Percentiles rank a stretch among this genome's conserved stretches.
phyloP scores from a whole-genome alignment of 345 rosid genomes.

The Populus simonii region DNA sequence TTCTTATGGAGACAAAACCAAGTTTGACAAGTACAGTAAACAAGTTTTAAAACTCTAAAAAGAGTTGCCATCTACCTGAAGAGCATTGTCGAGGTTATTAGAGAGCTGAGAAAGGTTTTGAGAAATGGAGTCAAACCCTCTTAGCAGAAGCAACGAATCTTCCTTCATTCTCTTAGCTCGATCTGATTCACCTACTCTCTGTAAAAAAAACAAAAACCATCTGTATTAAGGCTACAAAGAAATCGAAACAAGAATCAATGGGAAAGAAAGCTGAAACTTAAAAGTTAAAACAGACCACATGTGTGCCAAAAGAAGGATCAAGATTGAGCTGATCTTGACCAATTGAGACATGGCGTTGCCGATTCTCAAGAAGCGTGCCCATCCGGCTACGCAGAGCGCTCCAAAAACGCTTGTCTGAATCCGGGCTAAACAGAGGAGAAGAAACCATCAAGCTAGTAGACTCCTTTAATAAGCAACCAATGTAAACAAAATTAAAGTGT shows the following conservation, averaged over 20 bases:
- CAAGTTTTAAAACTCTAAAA: neutral
- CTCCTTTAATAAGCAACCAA: slow-evolving; percentile 11
- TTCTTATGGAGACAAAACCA: neutral
- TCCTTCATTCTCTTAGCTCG: slow-evolving; percentile 59
- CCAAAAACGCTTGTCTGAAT: slow-evolving; percentile 56
- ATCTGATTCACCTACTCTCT: slow-evolving; percentile 29
- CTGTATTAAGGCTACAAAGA: neutral
- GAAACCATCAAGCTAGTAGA: slow-evolving; percentile 8
- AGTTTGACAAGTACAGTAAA: neutral
- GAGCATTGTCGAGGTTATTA: slow-evolving; percentile 71
- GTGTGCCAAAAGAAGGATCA: slow-evolving; percentile 12
- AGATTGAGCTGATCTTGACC: slow-evolving; percentile 16
- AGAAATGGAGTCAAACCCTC: slow-evolving; percentile 83
- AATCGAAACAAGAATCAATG: neutral
- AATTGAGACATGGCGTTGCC: slow-evolving; percentile 5
- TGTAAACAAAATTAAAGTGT: neutral
- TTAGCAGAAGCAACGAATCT: slow-evolving; percentile 74
- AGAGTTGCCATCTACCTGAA: slow-evolving; percentile 49
- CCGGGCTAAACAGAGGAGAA: slow-evolving; percentile 38
- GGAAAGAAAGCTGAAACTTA: neutral
- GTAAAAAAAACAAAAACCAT: neutral
- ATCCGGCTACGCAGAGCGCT: slow-evolving; percentile 42
- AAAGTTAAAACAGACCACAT: slow-evolving; percentile 17
- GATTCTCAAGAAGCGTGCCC: slow-evolving; percentile 39
- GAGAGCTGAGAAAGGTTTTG: slow-evolving; percentile 77